These are phyloP conservation scores for Spatholobus suberectus DNA, from an alignment of 306 rosid genomes.

Conservation along the genomic window DNA sequence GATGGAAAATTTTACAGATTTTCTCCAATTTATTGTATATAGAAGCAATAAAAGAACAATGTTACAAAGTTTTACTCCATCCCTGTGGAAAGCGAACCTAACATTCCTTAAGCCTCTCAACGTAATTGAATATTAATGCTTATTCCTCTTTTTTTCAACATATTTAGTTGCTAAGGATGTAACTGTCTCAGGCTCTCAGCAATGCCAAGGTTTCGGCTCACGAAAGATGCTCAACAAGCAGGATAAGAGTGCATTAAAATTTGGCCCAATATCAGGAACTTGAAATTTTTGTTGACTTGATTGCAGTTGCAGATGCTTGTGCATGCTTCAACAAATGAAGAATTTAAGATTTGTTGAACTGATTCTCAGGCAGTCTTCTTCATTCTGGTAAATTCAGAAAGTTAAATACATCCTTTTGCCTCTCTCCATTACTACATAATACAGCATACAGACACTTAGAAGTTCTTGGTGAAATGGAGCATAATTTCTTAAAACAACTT, in stretches of 20 bases:
- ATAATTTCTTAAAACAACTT: background rate
- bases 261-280: background rate
- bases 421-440: conserved; percentile 1
- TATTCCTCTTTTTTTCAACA: background rate
- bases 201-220: background rate
- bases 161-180: background rate
- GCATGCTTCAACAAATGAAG: conserved; percentile 34
- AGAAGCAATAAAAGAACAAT: conserved; percentile 18
- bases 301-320: background rate
- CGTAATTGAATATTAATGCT: background rate
- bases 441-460: too few relatives aligned
- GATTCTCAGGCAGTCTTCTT: conserved; percentile 31
- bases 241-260: background rate
- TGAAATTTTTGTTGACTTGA: conserved; percentile 21
- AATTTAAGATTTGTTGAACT: conserved; percentile 25
- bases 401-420: background rate
- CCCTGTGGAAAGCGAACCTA: background rate
- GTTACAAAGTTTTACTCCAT: background rate
- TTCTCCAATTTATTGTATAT: background rate
- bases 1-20: background rate
- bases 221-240: background rate
- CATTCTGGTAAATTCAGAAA: conserved; percentile 38
- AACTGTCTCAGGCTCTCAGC: conserved; percentile 21
- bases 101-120: background rate
- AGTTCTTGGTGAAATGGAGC: background rate